Evolutionary conservation across 2,329 filamentous ascomycete genomes (phyloP).

Genomic region (Penicillium concentricum): DNA sequence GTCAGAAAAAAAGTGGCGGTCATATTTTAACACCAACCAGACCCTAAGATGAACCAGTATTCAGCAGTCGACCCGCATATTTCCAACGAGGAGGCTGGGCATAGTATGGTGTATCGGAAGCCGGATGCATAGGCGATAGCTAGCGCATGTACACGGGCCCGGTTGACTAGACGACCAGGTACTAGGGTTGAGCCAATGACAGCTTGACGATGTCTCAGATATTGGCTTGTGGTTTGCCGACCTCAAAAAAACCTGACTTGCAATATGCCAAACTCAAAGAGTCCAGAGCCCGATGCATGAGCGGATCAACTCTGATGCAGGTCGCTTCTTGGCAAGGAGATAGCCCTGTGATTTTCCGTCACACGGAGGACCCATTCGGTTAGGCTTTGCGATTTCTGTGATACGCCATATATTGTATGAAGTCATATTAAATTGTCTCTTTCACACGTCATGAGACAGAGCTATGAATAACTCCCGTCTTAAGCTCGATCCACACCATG

Average conservation of each 20-base stretch:
- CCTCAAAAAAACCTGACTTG: background rate
- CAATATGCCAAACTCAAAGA: conserved; percentile 13
- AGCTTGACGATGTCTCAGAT: background rate
- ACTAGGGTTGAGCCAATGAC: conserved; percentile 12
- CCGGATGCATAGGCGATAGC: conserved; percentile 11
- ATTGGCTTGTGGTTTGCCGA: conserved; percentile 3
- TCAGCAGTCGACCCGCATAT: conserved; percentile 10
- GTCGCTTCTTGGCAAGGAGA: conserved; percentile 14
- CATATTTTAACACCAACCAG: conserved; percentile 9
- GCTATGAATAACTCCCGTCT: too few relatives aligned
- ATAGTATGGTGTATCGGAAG: conserved; percentile 2
- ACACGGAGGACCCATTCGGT: background rate
- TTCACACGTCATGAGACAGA: too few relatives aligned
- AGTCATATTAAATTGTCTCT: too few relatives aligned
- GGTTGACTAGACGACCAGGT: conserved; percentile 19
- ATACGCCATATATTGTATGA: too few relatives aligned
- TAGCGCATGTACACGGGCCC: conserved; percentile 9
- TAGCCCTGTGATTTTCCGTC: conserved; percentile 8
- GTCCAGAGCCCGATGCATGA: conserved; percentile 7
- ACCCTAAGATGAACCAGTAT: conserved; percentile 2
- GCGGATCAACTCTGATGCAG: conserved; percentile 16
- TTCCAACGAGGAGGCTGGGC: conserved; percentile 6
- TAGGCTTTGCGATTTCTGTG: background rate
- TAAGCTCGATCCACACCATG: too few relatives aligned
- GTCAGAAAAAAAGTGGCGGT: conserved; percentile 6